Evolutionary conservation across 2,329 filamentous ascomycete genomes (phyloP), one percentile per base, ranked within the genome.

Genomic region (Alternaria solani): DNA sequence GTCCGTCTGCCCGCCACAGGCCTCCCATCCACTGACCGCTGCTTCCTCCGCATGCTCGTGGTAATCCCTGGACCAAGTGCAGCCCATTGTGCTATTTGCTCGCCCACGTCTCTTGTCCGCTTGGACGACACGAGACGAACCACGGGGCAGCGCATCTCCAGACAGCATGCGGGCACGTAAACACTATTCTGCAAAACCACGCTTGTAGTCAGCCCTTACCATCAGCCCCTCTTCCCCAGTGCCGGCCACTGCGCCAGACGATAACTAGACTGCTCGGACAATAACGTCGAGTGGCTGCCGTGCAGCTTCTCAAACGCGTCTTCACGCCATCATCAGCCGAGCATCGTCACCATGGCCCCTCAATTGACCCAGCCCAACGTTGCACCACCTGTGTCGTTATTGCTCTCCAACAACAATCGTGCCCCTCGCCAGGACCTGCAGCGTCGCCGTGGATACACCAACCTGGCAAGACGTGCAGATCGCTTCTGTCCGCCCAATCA

Each of bases 381-480:
- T 60, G 58, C 61, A 62, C 63, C 20, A 32, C 61, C 51, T 18
- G 18, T 12, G 49, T 42, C 38, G 48, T 59, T 56, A 44, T 56
- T 59, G 57, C 44, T 44, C 54, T 32, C 36, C 36, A 18, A 59
- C 54, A 62, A 49, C 58, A 61, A 32, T 56, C 38, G 44, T 51
- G 43, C 55, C 51, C 54, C 51, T 55, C 62, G 44, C 48, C 38
- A 58, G 38, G 48, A 59, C 62, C 57, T 62, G 57, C 59, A 63
- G 55, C 55, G 51, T 53, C 61, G 54, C 51, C 55, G 54, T 44
- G 51, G 64, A 57, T 59, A 59, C 59, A 61, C 47, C 49, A 49
- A 49, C 44, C 60, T 55, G 54, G 32, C 41, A 34, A 60, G 55
- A 70, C 57, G 36, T 66, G 68, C 66, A 68, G 63, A 69, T 68